Percentiles rank a stretch among this genome's conserved stretches.
Conservation (phyloP, 2,329 filamentous ascomycete genomes). For the Colletotrichum sp. region DNA sequence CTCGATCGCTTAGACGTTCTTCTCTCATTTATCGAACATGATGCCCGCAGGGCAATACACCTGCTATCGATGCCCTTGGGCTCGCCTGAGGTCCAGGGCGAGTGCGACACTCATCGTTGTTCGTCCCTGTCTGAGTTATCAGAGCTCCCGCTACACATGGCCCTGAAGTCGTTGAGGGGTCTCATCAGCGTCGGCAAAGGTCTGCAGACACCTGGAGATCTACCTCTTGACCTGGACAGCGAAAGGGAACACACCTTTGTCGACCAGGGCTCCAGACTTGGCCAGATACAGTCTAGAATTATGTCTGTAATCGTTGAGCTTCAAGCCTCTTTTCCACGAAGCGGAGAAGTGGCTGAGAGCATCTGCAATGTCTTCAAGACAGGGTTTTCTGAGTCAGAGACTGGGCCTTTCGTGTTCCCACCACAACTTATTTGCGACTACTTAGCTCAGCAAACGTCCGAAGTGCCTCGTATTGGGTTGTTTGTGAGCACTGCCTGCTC, state of each 20-base stretch:
- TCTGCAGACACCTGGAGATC: constrained; percentile 71
- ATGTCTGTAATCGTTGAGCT: constrained; percentile 51
- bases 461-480: constrained; percentile 70
- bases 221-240: constrained; percentile 69
- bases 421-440: constrained; percentile 70
- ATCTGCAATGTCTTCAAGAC: constrained; percentile 74
- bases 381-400: constrained; percentile 76
- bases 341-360: constrained; percentile 72
- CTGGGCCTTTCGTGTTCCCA: constrained; percentile 80
- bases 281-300: constrained; percentile 49
- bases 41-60: constrained; percentile 45
- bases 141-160: constrained; percentile 54
- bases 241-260: constrained; percentile 33
- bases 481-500: constrained; percentile 75
- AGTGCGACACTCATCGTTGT: constrained; percentile 1
- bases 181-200: constrained; percentile 74
- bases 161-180: constrained; percentile 66
- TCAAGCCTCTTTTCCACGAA: constrained; percentile 57
- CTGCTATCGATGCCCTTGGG: constrained; percentile 27
- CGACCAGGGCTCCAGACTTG: constrained; percentile 26
- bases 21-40: constrained; percentile 64
- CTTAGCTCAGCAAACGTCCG: constrained; percentile 61
- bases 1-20: constrained; percentile 57
- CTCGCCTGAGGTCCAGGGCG: background rate
- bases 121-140: constrained; percentile 17